Base-by-base conservation (phyloP, 441 rosid genomes). In the Macaranga tanarius region DNA sequence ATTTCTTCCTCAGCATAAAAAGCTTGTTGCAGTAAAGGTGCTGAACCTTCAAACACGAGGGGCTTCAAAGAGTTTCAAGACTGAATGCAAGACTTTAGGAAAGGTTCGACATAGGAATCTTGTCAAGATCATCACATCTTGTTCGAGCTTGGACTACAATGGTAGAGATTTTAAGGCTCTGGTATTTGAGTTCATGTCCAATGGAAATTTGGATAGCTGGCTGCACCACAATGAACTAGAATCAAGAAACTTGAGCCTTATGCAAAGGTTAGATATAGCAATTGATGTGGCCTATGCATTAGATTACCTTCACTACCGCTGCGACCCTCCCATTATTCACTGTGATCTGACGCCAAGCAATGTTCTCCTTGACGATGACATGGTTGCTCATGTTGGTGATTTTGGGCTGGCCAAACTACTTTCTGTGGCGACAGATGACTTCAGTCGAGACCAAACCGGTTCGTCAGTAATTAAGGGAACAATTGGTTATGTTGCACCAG, bases 81-180 rank as follows among this genome's bases (percentile, higher is more conserved):
- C 76, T 0, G 80, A 82, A 44, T 82, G 85, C 60, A 48, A 71
- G 26, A 67, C 82, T 13, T 34, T 79, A 16, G 71, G 67, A 65
- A 59, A 63, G 19, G 74, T 82, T 19, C 57, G 74, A 54, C 83
- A 82, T 16, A 65, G 76, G 16, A 82, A 77, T 73, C 76, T 79
- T 62, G 74, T 79, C 11, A 77, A 66, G 42, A 50, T 77, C 40
- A 11, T 77, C 26, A 65, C 79, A 16, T 48, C 68, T 16, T 82
- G 81, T 25, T 70, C 78, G 7, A 77, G 77, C 47, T 15, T 77
- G 11, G 85, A 82, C 73, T 72, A n/a, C 23, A 31, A 57, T 15
- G 75, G 79, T 11, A 75, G 69, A 40, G 79, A 72, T 44, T 79
- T 82, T 55, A 76, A 76, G 71, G 82, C 82, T 65, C 22, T 82